Base-by-base conservation (phyloP, 225 moss, liverwort and hornwort species). In the Polytrichum formosum region DNA sequence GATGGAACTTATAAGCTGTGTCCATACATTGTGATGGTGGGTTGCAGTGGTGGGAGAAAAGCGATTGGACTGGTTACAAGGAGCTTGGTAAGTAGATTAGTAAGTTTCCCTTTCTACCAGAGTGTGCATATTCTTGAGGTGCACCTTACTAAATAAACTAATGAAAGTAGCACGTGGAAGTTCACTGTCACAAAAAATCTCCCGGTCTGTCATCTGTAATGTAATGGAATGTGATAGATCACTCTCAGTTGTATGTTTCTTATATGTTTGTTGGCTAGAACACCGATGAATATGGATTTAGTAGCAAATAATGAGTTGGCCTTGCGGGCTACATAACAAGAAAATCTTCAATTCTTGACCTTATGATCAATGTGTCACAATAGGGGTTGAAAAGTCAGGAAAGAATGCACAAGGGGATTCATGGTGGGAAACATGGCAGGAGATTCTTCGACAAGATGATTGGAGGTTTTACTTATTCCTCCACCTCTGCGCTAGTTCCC, bases 391-490 rank as follows among this genome's bases (percentile, higher is more conserved):
- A 76, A 96, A 96, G 82, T 93, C 96, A 26, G 96, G 96, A 46
- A 96, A 88, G 73, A 96, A 96, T 72, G 90, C 89, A 13, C 90
- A 91, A 89, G 93, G 91, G 68, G 96, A 96, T 78, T 81, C 85
- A n/a, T 96, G 96, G 96, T 96, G 96, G 96, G 96, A 96, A 84
- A 93, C 96, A 7, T 96, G 96, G 96, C 96, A 96, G 72, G 96
- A 96, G 72, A 78, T 92, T 71, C 85, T 96, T 28, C 90, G 90
- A 72, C 91, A 91, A 67, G 96, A 96, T 75, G 96, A 93, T 66
- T 89, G 86, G 84, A 96, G 96, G 96, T 96, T 76, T 55, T 66
- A 71, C 56, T 13, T 54, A 5, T 23, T 55, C 33, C n/a, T 28
- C 54, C 22, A 69, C 60, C 58, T 58, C 13, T 13, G 46, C 16